Evolutionary conservation across 345 rosid species (phyloP), one percentile per base, ranked within the genome.

Genomic region (Hibiscus tridactylites): DNA sequence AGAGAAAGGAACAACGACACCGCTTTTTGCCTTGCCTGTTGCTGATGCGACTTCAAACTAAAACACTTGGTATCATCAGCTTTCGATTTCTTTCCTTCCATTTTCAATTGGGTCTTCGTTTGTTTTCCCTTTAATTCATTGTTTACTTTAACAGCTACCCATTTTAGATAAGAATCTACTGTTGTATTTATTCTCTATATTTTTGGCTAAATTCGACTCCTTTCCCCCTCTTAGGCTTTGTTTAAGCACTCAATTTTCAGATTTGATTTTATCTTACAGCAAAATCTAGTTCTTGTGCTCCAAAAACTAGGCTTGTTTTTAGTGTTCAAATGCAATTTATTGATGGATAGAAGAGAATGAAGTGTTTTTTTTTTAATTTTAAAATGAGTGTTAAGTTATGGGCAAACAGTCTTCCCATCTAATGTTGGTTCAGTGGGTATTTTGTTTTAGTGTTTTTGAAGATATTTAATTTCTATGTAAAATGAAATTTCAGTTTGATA

Each of bases 401-500:
- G 62, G 16, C 33, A 50, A 2, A 52, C 19, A 17, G 59, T 0
- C 29, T 21, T 42, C 17, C 46, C 49, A 46, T 1, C 46, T 56
- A 47, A 71, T 52, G 61, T 44, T 65, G 53, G 56, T 8, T 21
- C 11, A 24, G 16, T 33, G 62, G 53, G 60, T 29, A 33, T 72
- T 31, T 19, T 72, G 62, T 50, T 68, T 49, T n/a, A 28, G 60
- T 68, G 24, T 65, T 44, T 58, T 29, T 56, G 44, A 59, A 59
- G 21, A 65, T 69, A 47, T 4, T 49, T 46, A 9, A 42, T n/a
- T 71, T 64, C 26, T 57, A 26, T 28, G 11, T 65, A 50, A 26
- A 61, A 26, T 61, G 58, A 33, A 42, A 24, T 42, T 74, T 31
- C 29, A 3, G 17, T 31, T 35, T 21, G 0, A 8, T 52, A 50